Evolutionary conservation across 116 monocot genomes (phyloP), one percentile per base, ranked within the genome.

Genomic region (Zostera marina): DNA sequence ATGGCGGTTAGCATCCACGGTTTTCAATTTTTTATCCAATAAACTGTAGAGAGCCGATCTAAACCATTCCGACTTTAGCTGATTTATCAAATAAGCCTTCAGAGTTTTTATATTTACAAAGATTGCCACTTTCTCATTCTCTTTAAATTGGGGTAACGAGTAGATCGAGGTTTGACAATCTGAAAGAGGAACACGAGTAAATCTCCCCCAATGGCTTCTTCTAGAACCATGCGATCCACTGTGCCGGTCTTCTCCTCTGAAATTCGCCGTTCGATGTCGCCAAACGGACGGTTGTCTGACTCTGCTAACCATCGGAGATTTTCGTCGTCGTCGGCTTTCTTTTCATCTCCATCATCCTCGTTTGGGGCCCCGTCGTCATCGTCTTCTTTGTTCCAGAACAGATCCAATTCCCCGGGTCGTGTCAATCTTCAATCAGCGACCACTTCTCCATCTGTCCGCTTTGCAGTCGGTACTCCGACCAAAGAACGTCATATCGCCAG

Each of bases 331-430:
- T 15, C 51, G 9, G 20, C 67, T 0, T 38, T 41, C 8, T 22
- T 58, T 13, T 24, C 54, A 32, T 43, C 64, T 17, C 24, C 24
- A 17, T 61, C 22, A 0, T 15, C 51, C n/a, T 46, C 65, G 0
- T 41, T 32, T 32, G 32, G 4, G 32, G 32, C 59, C 0, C 44
- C 63, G n/a, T 44, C 56, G 9, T 16, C 56, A n/a, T 47, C 55
- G 14, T 22, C 9, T 40, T 9, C 22, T 32, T 42, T 26, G 22
- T 40, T 60, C 61, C 63, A 60, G 32, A 32, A 32, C 43, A 67
- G 84, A 8, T 63, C 80, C 10, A 15, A 76, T 17, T 80, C 84
- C 5, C 79, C 84, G 2, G 74, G 76, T 5, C 73, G 84, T 59
- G 76, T 84, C 70, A 71, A 66, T 62, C 61, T 84, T 53, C 74